These are phyloP conservation scores for Trypanosoma melophagium DNA, from an alignment of 208 protist genomes.

Conservation along the genomic window DNA sequence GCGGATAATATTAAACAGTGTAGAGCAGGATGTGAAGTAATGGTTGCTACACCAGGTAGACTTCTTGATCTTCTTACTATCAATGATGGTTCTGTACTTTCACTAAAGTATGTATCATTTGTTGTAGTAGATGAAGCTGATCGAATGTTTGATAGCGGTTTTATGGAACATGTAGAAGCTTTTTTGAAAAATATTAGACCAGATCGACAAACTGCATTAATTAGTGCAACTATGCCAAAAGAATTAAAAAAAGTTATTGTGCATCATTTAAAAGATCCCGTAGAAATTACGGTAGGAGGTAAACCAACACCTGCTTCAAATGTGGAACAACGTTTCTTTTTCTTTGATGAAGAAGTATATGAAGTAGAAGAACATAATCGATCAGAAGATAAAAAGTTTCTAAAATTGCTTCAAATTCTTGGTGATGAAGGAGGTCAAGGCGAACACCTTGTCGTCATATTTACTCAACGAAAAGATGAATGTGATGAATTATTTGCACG, in stretches of 20 bases:
- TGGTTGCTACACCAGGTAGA: slow-evolving; percentile 84
- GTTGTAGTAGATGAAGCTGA: slow-evolving; percentile 94
- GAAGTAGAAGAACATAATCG: slow-evolving; percentile 57
- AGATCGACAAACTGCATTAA: slow-evolving; percentile 86
- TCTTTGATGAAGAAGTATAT: slow-evolving; percentile 88
- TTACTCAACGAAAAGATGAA: slow-evolving; percentile 89
- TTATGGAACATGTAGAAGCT: slow-evolving; percentile 90
- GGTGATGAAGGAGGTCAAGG: slow-evolving; percentile 73
- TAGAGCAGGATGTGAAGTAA: slow-evolving; percentile 71
- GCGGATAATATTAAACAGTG: slow-evolving; percentile 74
- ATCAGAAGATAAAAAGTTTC: slow-evolving; percentile 62
- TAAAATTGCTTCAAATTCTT: slow-evolving; percentile 85
- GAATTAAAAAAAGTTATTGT: slow-evolving; percentile 78
- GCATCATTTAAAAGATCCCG: slow-evolving; percentile 65
- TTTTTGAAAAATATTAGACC: slow-evolving; percentile 90
- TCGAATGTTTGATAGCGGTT: slow-evolving; percentile 93
- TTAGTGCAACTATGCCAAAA: slow-evolving; percentile 92
- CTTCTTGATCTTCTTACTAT: slow-evolving; percentile 89
- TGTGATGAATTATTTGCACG: slow-evolving; percentile 85
- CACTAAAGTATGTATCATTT: slow-evolving; percentile 70
- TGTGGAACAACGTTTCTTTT: slow-evolving; percentile 89
- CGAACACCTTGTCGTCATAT: slow-evolving; percentile 87
- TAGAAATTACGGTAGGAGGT: slow-evolving; percentile 90
- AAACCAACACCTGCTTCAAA: slow-evolving; percentile 80
- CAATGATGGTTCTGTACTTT: slow-evolving; percentile 65